Percentiles rank a stretch among this genome's conserved stretches.
These are phyloP conservation scores for Lachancea kluyveri DNA, from an alignment of 805 yeast species.

Conservation along the genomic window DNA sequence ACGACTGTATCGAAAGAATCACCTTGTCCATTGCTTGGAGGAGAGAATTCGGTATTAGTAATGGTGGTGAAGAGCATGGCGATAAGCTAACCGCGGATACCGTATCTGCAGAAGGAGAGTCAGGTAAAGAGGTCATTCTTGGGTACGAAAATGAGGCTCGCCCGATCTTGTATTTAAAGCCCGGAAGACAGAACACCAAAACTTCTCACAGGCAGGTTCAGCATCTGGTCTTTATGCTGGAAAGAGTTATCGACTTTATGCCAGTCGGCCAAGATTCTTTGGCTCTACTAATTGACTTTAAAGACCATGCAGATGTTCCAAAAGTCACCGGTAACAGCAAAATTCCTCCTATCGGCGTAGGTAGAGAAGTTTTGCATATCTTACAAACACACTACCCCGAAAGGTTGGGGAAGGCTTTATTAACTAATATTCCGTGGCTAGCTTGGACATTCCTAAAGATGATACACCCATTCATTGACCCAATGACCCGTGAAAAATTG, in stretches of 20 bases:
- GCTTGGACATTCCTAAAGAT: conserved; percentile 90
- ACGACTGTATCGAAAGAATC: conserved; percentile 67
- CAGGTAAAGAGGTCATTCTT: conserved; percentile 87
- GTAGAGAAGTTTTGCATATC: conserved; percentile 87
- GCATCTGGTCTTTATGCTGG: conserved; percentile 88
- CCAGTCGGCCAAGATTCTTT: conserved; percentile 94
- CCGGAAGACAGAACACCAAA: conserved; percentile 94
- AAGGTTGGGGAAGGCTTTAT: conserved; percentile 84
- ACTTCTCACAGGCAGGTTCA: conserved; percentile 90
- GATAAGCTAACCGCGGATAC: conserved; percentile 49
- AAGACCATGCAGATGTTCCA: conserved; percentile 57
- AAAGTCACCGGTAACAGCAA: conserved; percentile 51
- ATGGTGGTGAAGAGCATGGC: conserved; percentile 37
- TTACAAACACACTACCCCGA: conserved; percentile 97
- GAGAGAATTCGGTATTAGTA: conserved; percentile 76
- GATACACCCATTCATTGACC: conserved; percentile 94
- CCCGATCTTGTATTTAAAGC: conserved; percentile 87
- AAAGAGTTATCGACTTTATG: conserved; percentile 89
- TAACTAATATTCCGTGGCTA: conserved; percentile 89
- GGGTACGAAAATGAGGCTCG: conserved; percentile 88
- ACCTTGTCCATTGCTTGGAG: conserved; percentile 85
- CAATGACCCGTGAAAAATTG: conserved; percentile 87
- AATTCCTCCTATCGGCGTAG: conserved; percentile 83
- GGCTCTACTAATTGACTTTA: conserved; percentile 88
- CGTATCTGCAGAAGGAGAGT: conserved; percentile 64